Base-by-base conservation (phyloP, 805 yeast genomes). In the Zygotorulaspora florentina region DNA sequence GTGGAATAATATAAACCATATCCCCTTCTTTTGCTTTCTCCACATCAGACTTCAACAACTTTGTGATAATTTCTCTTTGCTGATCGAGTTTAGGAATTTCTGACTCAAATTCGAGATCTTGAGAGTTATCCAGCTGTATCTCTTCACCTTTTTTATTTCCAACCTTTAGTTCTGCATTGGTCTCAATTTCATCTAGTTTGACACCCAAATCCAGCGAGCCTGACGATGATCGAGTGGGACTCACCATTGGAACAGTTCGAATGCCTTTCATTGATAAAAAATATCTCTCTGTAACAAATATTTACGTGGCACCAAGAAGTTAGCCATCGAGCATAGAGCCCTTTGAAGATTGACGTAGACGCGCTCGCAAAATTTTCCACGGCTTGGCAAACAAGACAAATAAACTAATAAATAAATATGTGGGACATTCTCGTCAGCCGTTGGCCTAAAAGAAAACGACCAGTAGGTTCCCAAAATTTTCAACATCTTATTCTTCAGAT, bases 1-100 rank as follows among this genome's bases (percentile, higher is more conserved):
- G 61, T 1, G 85, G 77, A 9, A 81, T 68, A 20, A 77, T 67
- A 53, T 66, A 77, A 55, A 75, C 73, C 27, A 50, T 60, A 39
- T 73, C 77, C 6, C 83, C 85, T 47, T 77, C 80, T 25, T 64
- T 53, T 2, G 57, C 58, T 8, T 42, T 38, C 13, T 25, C 35
- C 13, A 47, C 43, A 33, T 51, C 40, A 8, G 47, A 42, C 10
- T 50, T 39, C 26, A 57, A 41, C 9, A 61, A 38, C 11, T 45
- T 31, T 3, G 38, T 29, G 12, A 64, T 45, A 2, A 46, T 43
- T 2, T 49, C 42, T 35, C 67, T 51, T 46, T 60, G 66, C 17
- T 40, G 39, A 12, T 48, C 51, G 23, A 55, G 34, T 10, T 43
- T 27, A 15, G 53, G 50, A 16, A 33, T 17, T 33, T 3, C 20